A percentile compares a stretch with the other conserved stretches of the same genome.
phyloP scores from a whole-genome alignment of 2,329 filamentous ascomycete species.

The Rutstroemia sp. region DNA sequence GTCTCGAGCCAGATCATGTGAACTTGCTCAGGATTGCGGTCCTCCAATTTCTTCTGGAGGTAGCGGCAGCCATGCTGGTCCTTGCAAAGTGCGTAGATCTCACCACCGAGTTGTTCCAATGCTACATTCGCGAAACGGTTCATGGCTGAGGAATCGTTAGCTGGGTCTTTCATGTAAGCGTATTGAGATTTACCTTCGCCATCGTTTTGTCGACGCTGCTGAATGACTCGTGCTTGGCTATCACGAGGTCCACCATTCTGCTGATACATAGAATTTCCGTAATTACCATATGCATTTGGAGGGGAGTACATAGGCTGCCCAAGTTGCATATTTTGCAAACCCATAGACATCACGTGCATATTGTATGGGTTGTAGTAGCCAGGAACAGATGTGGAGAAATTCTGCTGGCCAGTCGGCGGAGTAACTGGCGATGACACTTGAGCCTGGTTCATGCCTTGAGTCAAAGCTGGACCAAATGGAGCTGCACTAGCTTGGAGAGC shows the following conservation, averaged over 20 bases:
- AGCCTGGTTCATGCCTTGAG: conserved; percentile 29
- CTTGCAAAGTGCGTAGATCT: conserved; percentile 88
- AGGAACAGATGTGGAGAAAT: conserved; percentile 18
- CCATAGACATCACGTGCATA: conserved; percentile 57
- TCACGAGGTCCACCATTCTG: conserved; percentile 52
- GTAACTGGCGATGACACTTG: conserved; percentile 22
- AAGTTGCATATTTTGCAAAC: conserved; percentile 60
- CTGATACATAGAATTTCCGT: conserved; percentile 19
- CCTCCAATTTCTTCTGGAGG: conserved; percentile 94
- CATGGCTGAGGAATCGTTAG: conserved; percentile 42
- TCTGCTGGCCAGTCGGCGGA: conserved; percentile 23
- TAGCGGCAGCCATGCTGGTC: conserved; percentile 97
- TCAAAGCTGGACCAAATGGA: conserved; percentile 64
- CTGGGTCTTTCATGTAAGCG: neutral
- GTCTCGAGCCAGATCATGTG: conserved; percentile 94
- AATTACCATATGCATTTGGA: conserved; percentile 44
- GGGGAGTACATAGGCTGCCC: conserved; percentile 45
- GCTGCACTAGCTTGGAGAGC: conserved; percentile 73
- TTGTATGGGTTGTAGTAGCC: conserved; percentile 33
- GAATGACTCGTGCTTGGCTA: conserved; percentile 67
- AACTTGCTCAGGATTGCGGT: conserved; percentile 73
- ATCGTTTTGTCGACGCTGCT: conserved; percentile 67
- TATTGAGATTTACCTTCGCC: conserved; percentile 50
- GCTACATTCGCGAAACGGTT: conserved; percentile 78
- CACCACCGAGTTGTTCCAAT: conserved; percentile 71